Evolutionary conservation across 1,284 basidiomycete genomes (phyloP).

Genomic region (Rugosomyces carneus): DNA sequence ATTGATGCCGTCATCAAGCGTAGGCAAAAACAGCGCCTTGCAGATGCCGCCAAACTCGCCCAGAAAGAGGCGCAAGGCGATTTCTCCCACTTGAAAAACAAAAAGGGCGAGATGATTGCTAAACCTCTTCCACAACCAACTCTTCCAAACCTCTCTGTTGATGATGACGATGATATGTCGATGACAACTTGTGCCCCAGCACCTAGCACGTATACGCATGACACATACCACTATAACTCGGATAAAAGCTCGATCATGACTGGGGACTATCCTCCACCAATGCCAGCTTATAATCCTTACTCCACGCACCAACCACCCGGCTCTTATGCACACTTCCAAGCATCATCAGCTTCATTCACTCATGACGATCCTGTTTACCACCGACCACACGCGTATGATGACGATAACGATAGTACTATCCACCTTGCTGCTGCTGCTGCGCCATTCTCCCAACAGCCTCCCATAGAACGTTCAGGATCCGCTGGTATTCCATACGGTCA

Average conservation of each 20-base stretch:
- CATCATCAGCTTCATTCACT: conserved; percentile 45
- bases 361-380: conserved; percentile 44
- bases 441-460: conserved; percentile 40
- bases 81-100: conserved; percentile 89
- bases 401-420: conserved; percentile 56
- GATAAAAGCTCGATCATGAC: conserved; percentile 37
- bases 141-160: conserved; percentile 84
- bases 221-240: conserved; percentile 45
- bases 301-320: conserved; percentile 41
- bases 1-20: conserved; percentile 92
- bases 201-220: conserved; percentile 49
- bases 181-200: conserved; percentile 51
- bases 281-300: conserved; percentile 66
- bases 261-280: conserved; percentile 58
- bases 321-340: conserved; percentile 46
- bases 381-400: conserved; percentile 42
- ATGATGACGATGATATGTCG: conserved; percentile 68
- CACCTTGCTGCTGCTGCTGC: conserved; percentile 52
- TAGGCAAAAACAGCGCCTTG: conserved; percentile 82
- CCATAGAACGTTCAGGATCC: conserved; percentile 25
- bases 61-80: conserved; percentile 89
- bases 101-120: conserved; percentile 80
- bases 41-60: conserved; percentile 77
- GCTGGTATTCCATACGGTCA: conserved; percentile 19
- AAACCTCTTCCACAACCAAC: conserved; percentile 93